Evolutionary conservation across 495 filamentous ascomycete genomes (phyloP).

Genomic region (Aspergillus nanangensis): DNA sequence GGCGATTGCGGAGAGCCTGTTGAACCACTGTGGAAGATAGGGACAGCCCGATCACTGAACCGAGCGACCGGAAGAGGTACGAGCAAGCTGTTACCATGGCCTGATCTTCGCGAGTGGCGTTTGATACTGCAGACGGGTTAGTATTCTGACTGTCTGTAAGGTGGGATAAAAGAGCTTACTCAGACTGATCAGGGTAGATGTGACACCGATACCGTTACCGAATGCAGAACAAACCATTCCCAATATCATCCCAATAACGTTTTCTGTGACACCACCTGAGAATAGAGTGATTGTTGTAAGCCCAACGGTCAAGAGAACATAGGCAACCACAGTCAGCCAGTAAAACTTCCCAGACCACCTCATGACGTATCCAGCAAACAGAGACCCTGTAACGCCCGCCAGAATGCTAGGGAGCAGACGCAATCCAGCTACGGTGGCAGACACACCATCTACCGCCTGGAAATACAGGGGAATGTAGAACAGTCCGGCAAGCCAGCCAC

Average conservation of each 20-base stretch:
- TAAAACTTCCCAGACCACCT: conserved; percentile 74
- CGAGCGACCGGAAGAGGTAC: conserved; percentile 81
- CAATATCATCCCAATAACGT: conserved; percentile 45
- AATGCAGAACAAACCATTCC: conserved; percentile 54
- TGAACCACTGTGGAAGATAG: conserved; percentile 70
- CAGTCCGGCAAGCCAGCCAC: conserved; percentile 55
- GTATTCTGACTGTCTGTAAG: not conserved
- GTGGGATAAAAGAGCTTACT: conserved; percentile 33
- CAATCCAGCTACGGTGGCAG: conserved; percentile 61
- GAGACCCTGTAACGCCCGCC: conserved; percentile 59
- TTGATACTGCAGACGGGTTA: conserved; percentile 50
- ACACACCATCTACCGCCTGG: conserved; percentile 67
- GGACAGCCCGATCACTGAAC: conserved; percentile 71
- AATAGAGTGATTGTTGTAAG: conserved; percentile 53
- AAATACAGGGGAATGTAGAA: conserved; percentile 82
- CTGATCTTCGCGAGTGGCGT: conserved; percentile 62
- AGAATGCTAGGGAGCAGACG: conserved; percentile 64
- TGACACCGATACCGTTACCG: conserved; percentile 65
- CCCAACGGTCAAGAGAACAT: conserved; percentile 48
- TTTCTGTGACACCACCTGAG: conserved; percentile 47
- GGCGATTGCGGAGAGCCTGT: conserved; percentile 55
- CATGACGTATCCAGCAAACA: conserved; percentile 69
- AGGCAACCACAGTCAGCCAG: conserved; percentile 62
- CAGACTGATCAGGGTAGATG: conserved; percentile 61
- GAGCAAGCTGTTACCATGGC: conserved; percentile 80